A percentile compares a stretch with the other conserved stretches of the same genome.
phyloP scores from a whole-genome alignment of 2,329 filamentous ascomycete species.

The Neofusicoccum sp. region DNA sequence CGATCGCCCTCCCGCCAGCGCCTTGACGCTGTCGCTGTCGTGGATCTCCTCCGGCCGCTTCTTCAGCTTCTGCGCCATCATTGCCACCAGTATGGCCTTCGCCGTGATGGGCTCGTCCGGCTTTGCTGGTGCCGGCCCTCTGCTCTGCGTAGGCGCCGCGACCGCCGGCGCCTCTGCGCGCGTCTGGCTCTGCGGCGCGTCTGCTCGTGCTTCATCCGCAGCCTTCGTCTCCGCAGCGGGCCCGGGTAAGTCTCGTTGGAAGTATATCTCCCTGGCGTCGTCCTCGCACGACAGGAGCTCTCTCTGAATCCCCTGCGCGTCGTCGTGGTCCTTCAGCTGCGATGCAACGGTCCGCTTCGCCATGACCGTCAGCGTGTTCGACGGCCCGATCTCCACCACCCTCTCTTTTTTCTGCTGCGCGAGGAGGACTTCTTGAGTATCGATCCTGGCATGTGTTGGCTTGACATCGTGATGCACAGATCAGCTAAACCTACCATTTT shows the following conservation, averaged over 20 bases:
- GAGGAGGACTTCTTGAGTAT: conserved; percentile 39
- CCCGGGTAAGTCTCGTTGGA: background rate
- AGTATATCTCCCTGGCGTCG: background rate
- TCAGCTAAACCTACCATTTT: background rate
- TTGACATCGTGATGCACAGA: background rate
- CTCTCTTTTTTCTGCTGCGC: conserved; percentile 28
- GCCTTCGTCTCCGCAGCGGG: background rate
- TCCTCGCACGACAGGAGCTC: background rate
- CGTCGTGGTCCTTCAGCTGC: conserved; percentile 22
- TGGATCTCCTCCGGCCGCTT: conserved; percentile 28
- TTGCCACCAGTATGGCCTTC: conserved; percentile 26
- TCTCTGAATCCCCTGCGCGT: conserved; percentile 15
- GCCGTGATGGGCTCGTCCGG: conserved; percentile 24
- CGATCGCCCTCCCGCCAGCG: conserved; percentile 38
- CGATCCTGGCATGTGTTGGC: conserved; percentile 29
- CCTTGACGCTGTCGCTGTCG: conserved; percentile 32
- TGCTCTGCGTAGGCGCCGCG: background rate
- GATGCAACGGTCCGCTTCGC: conserved; percentile 33
- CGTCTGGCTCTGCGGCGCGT: background rate
- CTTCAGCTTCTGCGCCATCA: conserved; percentile 34
- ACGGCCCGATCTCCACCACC: conserved; percentile 42
- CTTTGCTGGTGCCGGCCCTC: conserved; percentile 12
- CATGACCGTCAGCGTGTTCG: conserved; percentile 39
- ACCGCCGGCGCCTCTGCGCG: background rate
- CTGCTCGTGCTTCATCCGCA: background rate